These are phyloP conservation scores for Liquidambar formosana DNA, from an alignment of 164 flowering plant genomes.

Conservation along the genomic window DNA sequence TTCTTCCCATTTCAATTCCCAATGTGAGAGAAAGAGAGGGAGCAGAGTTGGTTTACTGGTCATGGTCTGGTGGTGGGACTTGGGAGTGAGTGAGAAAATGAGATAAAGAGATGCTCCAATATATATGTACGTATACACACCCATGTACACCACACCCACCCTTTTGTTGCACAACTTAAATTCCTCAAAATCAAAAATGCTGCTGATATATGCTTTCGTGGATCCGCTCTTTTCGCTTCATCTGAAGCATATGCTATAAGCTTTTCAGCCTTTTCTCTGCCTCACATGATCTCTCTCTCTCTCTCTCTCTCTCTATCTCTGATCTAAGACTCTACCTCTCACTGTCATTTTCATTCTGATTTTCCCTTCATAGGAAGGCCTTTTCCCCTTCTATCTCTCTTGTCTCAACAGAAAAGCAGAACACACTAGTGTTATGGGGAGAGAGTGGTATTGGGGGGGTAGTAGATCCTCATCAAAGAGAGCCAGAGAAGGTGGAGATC, in stretches of 20 bases:
- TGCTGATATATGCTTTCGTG: constrained; percentile 21
- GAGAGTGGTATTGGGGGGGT: constrained; percentile 43
- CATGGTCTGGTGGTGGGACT: constrained; percentile 7
- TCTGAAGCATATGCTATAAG: constrained; percentile 1
- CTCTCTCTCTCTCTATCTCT: background rate
- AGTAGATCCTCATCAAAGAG: constrained; percentile 23
- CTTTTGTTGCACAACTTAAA: constrained; percentile 11
- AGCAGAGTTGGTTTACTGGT: background rate
- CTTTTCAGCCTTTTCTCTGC: constrained; percentile 4
- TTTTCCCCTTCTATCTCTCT: background rate
- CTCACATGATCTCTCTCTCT: background rate
- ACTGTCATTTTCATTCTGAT: constrained; percentile 19
- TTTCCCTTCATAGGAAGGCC: background rate
- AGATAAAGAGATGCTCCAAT: background rate
- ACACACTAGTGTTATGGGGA: constrained; percentile 36
- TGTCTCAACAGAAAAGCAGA: constrained; percentile 3
- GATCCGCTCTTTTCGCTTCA: constrained; percentile 49
- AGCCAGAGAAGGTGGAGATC: constrained; percentile 9
- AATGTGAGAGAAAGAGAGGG: constrained; percentile 10
- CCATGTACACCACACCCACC: background rate
- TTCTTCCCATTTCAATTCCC: constrained; percentile 29
- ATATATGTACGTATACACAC: no score
- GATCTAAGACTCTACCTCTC: background rate
- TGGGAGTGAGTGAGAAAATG: constrained; percentile 27
- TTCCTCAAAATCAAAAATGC: constrained; percentile 1